Evolutionary conservation across 805 yeast species (phyloP), one percentile per base, ranked within the genome.

Genomic region (Aciculoconidium aculeatum): DNA sequence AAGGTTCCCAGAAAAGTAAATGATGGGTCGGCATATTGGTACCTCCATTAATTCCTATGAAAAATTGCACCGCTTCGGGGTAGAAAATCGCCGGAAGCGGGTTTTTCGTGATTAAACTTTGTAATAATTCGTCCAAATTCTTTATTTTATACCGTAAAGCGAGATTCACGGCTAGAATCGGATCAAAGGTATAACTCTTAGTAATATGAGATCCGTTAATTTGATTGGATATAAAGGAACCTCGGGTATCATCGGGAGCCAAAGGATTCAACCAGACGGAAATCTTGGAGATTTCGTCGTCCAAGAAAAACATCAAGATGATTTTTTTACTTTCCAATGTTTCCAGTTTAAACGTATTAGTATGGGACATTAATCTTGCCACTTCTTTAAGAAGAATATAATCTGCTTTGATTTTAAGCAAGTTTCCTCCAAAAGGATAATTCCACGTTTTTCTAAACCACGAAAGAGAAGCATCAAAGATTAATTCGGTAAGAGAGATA

Each of bases 391-490:
- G 60, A 28, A 79, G 55, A 4, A 67, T 61, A 43, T 71, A 66
- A 44, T 88, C 95, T 1, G 85, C 72, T 39, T 76, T 77, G 28
- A 78, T 75, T 48, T 77, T 77, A 38, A 84, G 55, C 24, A 72
- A 66, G 48, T 90, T 86, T 7, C 86, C 80, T 3, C 98, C 97
- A 58, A 70, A 87, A 10, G 97, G 96, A 61, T 80, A 80, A 3
- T 69, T 61, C 2, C 75, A 64, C 12, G 72, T 65, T 25, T 61
- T 67, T 14, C 65, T 65, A 49, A 86, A 92, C 96, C 97, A 88
- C 1, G 80, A 67, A 23, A 92, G 64, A 0, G 80, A 71, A 11
- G 85, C 86, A 32, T 72, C 75, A 14, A 82, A 51, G 10, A 87
- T 68, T 3, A 70, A 54, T 20, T 58, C 58, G 1, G 72, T 70